Conservation (phyloP, 2,329 filamentous ascomycete genomes). For the Pseudogymnoascus sp. region DNA sequence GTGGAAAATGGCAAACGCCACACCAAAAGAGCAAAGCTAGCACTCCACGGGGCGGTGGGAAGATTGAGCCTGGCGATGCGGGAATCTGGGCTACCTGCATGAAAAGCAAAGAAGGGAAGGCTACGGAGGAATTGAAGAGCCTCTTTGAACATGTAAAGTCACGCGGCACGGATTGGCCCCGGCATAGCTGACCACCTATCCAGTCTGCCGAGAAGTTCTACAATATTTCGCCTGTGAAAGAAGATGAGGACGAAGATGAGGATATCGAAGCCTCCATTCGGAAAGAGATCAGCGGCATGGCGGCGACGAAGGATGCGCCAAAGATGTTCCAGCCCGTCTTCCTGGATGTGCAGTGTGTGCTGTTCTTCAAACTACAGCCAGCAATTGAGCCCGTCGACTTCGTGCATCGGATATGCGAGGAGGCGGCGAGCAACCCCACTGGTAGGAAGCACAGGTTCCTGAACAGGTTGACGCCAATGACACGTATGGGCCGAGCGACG, state of each 20-base stretch:
- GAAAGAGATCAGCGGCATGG: constrained; percentile 60
- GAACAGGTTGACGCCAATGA: constrained; percentile 50
- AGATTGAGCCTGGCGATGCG: constrained; percentile 57
- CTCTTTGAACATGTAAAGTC: constrained; percentile 56
- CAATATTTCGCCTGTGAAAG: constrained; percentile 31
- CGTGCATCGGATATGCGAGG: constrained; percentile 45
- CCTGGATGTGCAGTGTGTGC: constrained; percentile 51
- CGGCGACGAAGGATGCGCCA: constrained; percentile 33
- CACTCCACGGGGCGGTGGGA: constrained; percentile 34
- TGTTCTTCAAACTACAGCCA: constrained; percentile 49
- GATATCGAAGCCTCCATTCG: constrained; percentile 68
- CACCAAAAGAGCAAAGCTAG: constrained; percentile 45
- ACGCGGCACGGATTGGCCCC: constrained; percentile 8
- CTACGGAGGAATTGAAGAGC: constrained; percentile 55
- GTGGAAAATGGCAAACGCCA: constrained; percentile 53
- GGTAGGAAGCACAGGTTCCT: constrained; percentile 46
- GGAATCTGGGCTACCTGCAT: constrained; percentile 75
- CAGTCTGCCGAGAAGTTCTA: constrained; percentile 60
- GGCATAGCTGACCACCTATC: constrained; percentile 7
- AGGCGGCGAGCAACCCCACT: constrained; percentile 37
- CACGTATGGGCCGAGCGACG: constrained; percentile 53
- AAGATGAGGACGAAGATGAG: constrained; percentile 34
- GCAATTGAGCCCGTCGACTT: constrained; percentile 49
- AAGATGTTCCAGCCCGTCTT: constrained; percentile 44
- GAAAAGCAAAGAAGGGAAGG: constrained; percentile 60